Conservation (phyloP, 2,329 filamentous ascomycete species). For the Colletotrichum sp. region DNA sequence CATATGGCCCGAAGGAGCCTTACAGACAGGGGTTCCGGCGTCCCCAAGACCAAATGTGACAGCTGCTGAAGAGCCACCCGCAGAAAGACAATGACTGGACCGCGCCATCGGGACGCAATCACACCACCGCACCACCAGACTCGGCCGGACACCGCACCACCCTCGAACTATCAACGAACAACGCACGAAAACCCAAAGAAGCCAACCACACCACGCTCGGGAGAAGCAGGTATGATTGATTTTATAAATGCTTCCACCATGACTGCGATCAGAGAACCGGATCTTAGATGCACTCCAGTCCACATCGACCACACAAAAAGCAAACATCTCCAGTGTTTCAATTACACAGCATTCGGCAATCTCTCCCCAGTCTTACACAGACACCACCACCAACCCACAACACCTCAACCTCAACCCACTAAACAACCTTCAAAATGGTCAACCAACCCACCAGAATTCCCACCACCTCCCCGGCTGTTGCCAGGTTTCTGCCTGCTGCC, state of each 20-base stretch:
- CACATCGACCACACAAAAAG: slow-evolving; percentile 13
- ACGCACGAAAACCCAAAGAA: not conserved
- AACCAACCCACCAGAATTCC: slow-evolving; percentile 15
- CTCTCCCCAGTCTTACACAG: not conserved
- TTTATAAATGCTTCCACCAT: slow-evolving; percentile 4
- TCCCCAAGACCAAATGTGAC: not conserved
- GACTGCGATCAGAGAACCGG: not conserved
- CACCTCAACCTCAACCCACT: not conserved
- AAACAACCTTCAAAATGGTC: slow-evolving; percentile 8
- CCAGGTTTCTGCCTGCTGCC: slow-evolving; percentile 9
- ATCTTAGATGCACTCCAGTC: slow-evolving; percentile 11
- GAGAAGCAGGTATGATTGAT: not conserved
- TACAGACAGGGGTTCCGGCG: not conserved
- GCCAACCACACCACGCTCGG: slow-evolving; percentile 4
- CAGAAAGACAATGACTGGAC: not conserved
- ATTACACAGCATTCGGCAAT: not conserved
- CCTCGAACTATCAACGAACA: slow-evolving; percentile 13
- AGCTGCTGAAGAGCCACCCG: not conserved
- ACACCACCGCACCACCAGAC: slow-evolving; percentile 15
- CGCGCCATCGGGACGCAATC: slow-evolving; percentile 14
- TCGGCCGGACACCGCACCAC: slow-evolving; percentile 14
- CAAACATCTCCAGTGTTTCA: not conserved
- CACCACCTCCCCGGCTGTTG: not conserved
- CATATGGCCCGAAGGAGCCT: not conserved
- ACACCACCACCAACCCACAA: not conserved